Evolutionary conservation across 768 basidiomycete species (phyloP), one percentile per base, ranked within the genome.

Genomic region (Termitomyces sp.): DNA sequence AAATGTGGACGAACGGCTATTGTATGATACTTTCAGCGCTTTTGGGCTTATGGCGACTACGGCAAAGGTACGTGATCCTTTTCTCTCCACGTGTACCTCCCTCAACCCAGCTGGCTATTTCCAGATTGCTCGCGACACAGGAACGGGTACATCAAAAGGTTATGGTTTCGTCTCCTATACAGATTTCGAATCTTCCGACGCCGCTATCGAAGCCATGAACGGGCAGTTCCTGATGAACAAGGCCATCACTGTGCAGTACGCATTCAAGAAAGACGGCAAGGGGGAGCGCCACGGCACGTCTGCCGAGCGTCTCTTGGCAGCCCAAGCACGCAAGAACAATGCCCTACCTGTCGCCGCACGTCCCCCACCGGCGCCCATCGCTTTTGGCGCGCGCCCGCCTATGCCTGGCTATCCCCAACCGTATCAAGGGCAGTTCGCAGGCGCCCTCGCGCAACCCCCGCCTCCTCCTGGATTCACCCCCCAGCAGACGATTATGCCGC

Each of bases 211-310:
- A 73, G 86, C 93, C 11, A 98, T 98, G 96, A 96, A 98, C 67
- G 87, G 88, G 42, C 96, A 98, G 70, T 98, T 94, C 84, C 82
- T 98, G 51, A 96, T 96, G 90, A 98, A 98, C 81, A 98, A 98
- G 77, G 91, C 95, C 57, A 93, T 99, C 70, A 88, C 90, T 18
- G 95, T 97, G 12, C 95, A 98, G 72, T 99, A 97, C 73, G 96
- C 97, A 2, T 98, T 98, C 84, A 98, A 99, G 78, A 98, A 98
- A 78, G 97, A 98, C 70, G 95, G 94, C 48, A 96, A 98, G 71
- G 96, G 96, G 60, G 97, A 99, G 74, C 86, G 97, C 5, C 97
- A 98, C 69, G 97, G 97, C 33, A 97, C 96, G 12, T 81, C 91
- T 16, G 96, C 97, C n/a, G 97, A 99, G 76, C 88, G 97, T 60